A percentile compares a stretch with the other conserved stretches of the same genome.
Conservation (phyloP, 306 rosid genomes). For the Senna siamea region DNA sequence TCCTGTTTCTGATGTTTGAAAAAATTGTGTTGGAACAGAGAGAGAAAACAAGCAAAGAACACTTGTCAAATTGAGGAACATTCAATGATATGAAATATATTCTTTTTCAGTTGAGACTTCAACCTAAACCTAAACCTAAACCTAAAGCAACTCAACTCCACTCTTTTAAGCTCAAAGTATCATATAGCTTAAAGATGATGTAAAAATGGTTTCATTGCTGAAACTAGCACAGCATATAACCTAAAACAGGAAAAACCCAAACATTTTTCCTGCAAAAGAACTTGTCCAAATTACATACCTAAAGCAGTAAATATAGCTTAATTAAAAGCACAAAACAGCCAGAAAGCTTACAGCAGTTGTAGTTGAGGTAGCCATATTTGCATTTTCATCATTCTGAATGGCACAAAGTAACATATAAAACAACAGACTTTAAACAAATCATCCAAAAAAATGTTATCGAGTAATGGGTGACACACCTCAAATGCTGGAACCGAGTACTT, state of each 20-base stretch:
- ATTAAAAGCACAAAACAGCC: constrained; percentile 1
- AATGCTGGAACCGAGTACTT: constrained; percentile 73
- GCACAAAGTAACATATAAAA: constrained; percentile 22
- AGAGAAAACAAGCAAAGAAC: constrained; percentile 29
- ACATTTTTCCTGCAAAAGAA: constrained; percentile 5
- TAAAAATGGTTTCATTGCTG: not conserved
- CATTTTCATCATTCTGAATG: constrained; percentile 63
- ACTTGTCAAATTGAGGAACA: constrained; percentile 24
- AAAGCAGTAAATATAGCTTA: not conserved
- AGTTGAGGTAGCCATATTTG: constrained; percentile 52
- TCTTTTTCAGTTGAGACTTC: constrained; percentile 14
- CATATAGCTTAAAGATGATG: not conserved
- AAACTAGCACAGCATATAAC: constrained; percentile 8
- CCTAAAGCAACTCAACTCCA: constrained; percentile 24
- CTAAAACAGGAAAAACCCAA: not conserved
- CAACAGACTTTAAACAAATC: constrained; percentile 12
- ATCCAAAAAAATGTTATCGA: constrained; percentile 8
- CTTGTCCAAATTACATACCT: constrained; percentile 14
- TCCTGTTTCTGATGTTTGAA: constrained; percentile 64
- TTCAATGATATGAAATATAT: constrained; percentile 13
- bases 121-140: not conserved
- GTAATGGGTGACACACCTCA: constrained; percentile 52
- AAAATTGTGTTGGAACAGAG: constrained; percentile 5
- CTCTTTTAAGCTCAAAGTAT: constrained; percentile 15
- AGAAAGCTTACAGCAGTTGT: constrained; percentile 62